These are phyloP conservation scores for Penicillium sp. DNA, from an alignment of 2,329 filamentous ascomycete genomes.

Conservation along the genomic window DNA sequence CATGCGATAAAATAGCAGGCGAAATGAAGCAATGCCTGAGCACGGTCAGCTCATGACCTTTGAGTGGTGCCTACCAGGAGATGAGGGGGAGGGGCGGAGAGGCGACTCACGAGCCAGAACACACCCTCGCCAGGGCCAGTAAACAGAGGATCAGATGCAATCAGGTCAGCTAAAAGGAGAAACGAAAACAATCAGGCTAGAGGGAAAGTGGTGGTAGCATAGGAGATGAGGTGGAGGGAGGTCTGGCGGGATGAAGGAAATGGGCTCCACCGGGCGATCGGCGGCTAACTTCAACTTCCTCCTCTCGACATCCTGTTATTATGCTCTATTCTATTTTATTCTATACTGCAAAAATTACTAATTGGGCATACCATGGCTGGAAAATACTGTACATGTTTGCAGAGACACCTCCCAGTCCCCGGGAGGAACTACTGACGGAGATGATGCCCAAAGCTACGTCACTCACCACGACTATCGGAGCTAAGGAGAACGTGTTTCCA, in stretches of 20 bases:
- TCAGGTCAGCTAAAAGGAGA: slow-evolving; percentile 1
- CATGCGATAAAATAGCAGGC: slow-evolving; percentile 20
- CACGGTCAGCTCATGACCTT: slow-evolving; percentile 32
- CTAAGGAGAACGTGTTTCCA: too few relatives aligned
- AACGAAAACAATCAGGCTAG: background rate
- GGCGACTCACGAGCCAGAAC: slow-evolving; percentile 16
- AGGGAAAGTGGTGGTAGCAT: slow-evolving; percentile 6
- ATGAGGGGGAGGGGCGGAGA: slow-evolving; percentile 23
- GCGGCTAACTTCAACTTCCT: slow-evolving; percentile 28
- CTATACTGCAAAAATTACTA: background rate
- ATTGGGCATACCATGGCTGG: too few relatives aligned
- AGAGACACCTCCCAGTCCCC: too few relatives aligned
- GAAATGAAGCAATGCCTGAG: slow-evolving; percentile 19
- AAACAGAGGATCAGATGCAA: slow-evolving; percentile 8
- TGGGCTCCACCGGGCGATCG: slow-evolving; percentile 37
- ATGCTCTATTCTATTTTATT: background rate
- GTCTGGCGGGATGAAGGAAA: slow-evolving; percentile 34
- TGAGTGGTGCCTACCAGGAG: slow-evolving; percentile 27
- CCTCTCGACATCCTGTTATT: too few relatives aligned
- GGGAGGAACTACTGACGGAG: too few relatives aligned
- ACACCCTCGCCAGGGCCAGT: slow-evolving; percentile 9
- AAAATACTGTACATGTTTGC: too few relatives aligned
- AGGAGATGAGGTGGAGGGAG: slow-evolving; percentile 22
- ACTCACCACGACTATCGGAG: background rate
- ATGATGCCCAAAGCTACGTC: background rate